Base-by-base conservation (phyloP, 352 stramenopile genomes). In the Pythium apleroticum region DNA sequence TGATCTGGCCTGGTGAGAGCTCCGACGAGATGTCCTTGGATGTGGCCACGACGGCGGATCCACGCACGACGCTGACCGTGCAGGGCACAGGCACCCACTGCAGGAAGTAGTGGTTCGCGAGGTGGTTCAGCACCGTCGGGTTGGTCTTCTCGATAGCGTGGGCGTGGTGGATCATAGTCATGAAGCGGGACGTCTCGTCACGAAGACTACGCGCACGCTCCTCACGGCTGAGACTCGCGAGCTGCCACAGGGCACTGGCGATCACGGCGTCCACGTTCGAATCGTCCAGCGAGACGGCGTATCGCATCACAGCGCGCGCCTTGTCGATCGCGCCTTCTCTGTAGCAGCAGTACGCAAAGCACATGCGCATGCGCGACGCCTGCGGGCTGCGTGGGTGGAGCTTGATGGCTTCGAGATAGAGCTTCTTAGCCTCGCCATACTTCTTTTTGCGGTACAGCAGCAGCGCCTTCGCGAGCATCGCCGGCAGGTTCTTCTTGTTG, bases 91-190 rank as follows among this genome's bases (percentile, higher is more conserved):
- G 93, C 10, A 97, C 97, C 96, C 95, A 99, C 65, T 98, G 97
- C 58, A 91, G 97, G 75, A 99, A 99, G 72, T 98, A 99, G 77
- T 99, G 96, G 84, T 99, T 98, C 11, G 97, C 97, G 58, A 99
- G 76, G 74, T 99, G 96, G 78, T 99, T 99, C 49, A 98, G 80
- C 20, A 98, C 96, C 57, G 85, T 94, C 10, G 88, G 86, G 61
- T 93, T 94, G 30, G 81, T 92, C 66, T 93, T 93, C 66, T 96
- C 87, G 53, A 96, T 91, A 15, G 79, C 80, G 59, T 95, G 90
- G 27, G 94, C 95, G 73, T 98, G 91, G 62, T 95, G 81, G 33
- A 95, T 95, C 74, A 93, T 91, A 52, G 88, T 93, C 79, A 97
- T 94, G 63, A 97, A 95, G 20, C 88, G 88, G 3, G 86, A 95